Percentiles rank a stretch among this genome's conserved stretches.
Conservation (phyloP, 495 filamentous ascomycete species). For the Amphirosellinia nigrospora region DNA sequence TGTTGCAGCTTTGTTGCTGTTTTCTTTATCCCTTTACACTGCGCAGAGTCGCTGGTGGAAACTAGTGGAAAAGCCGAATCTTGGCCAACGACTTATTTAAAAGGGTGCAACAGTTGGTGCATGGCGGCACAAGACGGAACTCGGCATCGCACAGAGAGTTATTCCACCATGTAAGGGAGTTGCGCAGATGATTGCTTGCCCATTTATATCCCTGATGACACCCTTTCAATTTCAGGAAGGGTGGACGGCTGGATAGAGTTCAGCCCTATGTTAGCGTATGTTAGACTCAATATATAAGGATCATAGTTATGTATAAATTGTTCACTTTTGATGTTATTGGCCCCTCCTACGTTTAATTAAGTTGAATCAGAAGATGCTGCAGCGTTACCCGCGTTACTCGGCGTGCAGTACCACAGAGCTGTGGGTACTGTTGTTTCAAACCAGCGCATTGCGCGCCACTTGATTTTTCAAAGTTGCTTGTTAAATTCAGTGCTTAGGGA, state of each 20-base stretch:
- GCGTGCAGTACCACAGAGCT: not conserved
- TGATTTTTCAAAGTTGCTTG: too few species aligned
- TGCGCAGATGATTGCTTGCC: not conserved
- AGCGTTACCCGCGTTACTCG: not conserved
- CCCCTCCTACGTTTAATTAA: not conserved
- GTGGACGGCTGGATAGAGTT: not conserved
- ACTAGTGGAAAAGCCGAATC: not conserved
- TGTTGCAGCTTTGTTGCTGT: not conserved
- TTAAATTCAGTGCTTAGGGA: too few species aligned
- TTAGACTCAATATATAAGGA: not conserved
- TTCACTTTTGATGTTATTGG: not conserved
- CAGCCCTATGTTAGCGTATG: not conserved
- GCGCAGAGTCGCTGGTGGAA: not conserved
- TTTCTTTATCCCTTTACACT: slow-evolving; percentile 3
- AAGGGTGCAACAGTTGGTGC: slow-evolving; percentile 3
- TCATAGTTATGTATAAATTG: not conserved
- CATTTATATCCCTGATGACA: not conserved
- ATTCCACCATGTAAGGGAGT: not conserved
- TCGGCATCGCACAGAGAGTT: slow-evolving; percentile 5
- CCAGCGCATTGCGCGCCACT: too few species aligned
- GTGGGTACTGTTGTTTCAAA: too few species aligned
- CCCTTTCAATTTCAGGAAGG: not conserved
- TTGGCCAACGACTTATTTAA: not conserved
- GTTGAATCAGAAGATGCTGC: not conserved
- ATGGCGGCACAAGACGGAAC: slow-evolving; percentile 20